These are phyloP conservation scores for Diaporthe aspalathi DNA, from an alignment of 2,329 filamentous ascomycete genomes.

Conservation along the genomic window DNA sequence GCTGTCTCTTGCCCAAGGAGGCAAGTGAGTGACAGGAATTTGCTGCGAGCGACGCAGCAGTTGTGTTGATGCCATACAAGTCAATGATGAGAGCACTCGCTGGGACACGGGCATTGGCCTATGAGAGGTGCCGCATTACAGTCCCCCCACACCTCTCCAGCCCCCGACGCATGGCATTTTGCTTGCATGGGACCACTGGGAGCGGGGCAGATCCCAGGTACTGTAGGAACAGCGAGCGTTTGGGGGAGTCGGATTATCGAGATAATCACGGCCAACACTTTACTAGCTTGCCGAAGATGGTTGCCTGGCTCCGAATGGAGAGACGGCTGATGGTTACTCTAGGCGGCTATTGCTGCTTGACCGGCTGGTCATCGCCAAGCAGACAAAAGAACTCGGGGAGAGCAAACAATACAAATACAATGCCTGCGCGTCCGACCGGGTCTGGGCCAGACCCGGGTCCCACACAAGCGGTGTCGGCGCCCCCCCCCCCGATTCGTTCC, in stretches of 20 bases:
- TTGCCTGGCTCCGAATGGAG: not conserved
- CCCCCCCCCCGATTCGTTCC: constrained; percentile 30
- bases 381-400: not conserved
- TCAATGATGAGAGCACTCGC: constrained; percentile 35
- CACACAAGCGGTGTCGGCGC: constrained; percentile 32
- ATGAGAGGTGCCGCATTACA: constrained; percentile 34
- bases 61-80: constrained; percentile 37
- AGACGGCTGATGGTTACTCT: not conserved
- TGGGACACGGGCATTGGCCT: constrained; percentile 17
- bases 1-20: constrained; percentile 17
- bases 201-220: constrained; percentile 27
- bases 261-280: constrained; percentile 17
- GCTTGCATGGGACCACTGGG: constrained; percentile 3
- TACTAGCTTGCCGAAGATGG: too few relatives aligned
- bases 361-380: not conserved
- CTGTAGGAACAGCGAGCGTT: not conserved
- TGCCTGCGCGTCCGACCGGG: constrained; percentile 14
- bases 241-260: constrained; percentile 24
- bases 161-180: not conserved
- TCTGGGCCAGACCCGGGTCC: not conserved
- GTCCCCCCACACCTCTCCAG: constrained; percentile 18
- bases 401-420: not conserved
- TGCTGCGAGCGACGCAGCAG: constrained; percentile 36
- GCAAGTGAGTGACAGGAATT: constrained; percentile 15
- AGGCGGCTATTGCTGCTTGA: not conserved